These are phyloP conservation scores for Fusarium tupiense DNA, from an alignment of 2,329 filamentous ascomycete genomes.

Conservation along the genomic window DNA sequence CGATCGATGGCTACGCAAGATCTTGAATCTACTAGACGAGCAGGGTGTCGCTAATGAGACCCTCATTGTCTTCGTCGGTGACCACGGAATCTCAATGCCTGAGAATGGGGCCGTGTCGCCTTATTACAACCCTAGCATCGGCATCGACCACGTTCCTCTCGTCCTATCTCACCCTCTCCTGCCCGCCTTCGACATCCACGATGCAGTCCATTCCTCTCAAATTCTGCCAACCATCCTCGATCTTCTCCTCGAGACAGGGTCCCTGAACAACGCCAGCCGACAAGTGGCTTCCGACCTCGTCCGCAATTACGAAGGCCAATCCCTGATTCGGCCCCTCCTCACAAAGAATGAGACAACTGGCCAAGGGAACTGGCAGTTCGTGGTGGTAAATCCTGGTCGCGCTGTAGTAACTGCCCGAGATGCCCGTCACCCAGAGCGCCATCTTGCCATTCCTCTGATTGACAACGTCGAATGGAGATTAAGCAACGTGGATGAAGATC, in stretches of 20 bases:
- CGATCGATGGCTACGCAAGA: constrained; percentile 45
- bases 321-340: constrained; percentile 41
- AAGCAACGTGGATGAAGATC: constrained; percentile 42
- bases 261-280: constrained; percentile 35
- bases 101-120: constrained; percentile 45
- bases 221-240: constrained; percentile 48
- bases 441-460: constrained; percentile 45
- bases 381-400: constrained; percentile 47
- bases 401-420: constrained; percentile 47
- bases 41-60: constrained; percentile 48
- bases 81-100: constrained; percentile 47
- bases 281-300: constrained; percentile 38
- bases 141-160: constrained; percentile 45
- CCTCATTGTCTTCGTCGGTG: constrained; percentile 47
- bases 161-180: constrained; percentile 46
- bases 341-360: constrained; percentile 24
- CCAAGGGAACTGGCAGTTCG: constrained; percentile 48
- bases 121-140: constrained; percentile 47
- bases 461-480: constrained; percentile 48
- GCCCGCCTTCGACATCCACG: constrained; percentile 42
- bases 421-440: constrained; percentile 43
- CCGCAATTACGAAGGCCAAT: constrained; percentile 47
- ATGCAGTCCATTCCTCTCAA: constrained; percentile 44
- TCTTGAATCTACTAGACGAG: constrained; percentile 46
- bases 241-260: constrained; percentile 45